Conservation (phyloP, 495 filamentous ascomycete genomes). For the Usnea hakonensis region DNA sequence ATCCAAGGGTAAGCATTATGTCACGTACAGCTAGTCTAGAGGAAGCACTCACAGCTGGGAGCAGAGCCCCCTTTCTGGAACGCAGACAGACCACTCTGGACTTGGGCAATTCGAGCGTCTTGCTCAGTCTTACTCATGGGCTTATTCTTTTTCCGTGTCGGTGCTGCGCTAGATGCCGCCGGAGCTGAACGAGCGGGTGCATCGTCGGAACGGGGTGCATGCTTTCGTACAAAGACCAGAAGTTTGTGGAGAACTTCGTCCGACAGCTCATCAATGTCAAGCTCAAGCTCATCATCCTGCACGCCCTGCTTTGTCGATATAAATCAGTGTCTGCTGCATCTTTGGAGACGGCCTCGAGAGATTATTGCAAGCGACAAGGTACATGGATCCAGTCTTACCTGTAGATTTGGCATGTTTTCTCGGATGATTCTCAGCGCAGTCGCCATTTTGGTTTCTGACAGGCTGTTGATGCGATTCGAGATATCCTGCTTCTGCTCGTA, state of each 20-base stretch:
- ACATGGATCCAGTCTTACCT: constrained; percentile 39
- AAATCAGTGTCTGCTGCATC: constrained; percentile 23
- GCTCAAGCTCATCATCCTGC: constrained; percentile 78
- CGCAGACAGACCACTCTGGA: constrained; percentile 51
- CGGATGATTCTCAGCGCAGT: constrained; percentile 86
- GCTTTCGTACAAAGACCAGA: constrained; percentile 65
- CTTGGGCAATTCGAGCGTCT: constrained; percentile 74
- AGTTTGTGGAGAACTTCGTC: constrained; percentile 67
- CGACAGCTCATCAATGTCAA: constrained; percentile 81
- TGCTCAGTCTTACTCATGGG: constrained; percentile 95
- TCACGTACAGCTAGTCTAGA: background rate
- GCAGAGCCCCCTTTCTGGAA: constrained; percentile 36
- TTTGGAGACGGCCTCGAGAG: constrained; percentile 7
- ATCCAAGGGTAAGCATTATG: constrained; percentile 7
- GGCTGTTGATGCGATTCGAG: constrained; percentile 65
- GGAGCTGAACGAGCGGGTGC: constrained; percentile 33
- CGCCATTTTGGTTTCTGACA: constrained; percentile 65
- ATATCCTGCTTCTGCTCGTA: constrained; percentile 80
- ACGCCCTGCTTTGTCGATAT: constrained; percentile 51
- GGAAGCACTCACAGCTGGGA: constrained; percentile 14
- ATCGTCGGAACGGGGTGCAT: constrained; percentile 49
- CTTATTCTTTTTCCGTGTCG: constrained; percentile 86
- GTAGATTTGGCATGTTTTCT: constrained; percentile 70
- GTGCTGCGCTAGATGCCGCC: constrained; percentile 37
- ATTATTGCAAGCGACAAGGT: too few relatives aligned